A percentile compares a stretch with the other conserved stretches of the same genome.
phyloP scores from a whole-genome alignment of 2,329 filamentous ascomycete genomes.

The Dryadomyces sulphureus region DNA sequence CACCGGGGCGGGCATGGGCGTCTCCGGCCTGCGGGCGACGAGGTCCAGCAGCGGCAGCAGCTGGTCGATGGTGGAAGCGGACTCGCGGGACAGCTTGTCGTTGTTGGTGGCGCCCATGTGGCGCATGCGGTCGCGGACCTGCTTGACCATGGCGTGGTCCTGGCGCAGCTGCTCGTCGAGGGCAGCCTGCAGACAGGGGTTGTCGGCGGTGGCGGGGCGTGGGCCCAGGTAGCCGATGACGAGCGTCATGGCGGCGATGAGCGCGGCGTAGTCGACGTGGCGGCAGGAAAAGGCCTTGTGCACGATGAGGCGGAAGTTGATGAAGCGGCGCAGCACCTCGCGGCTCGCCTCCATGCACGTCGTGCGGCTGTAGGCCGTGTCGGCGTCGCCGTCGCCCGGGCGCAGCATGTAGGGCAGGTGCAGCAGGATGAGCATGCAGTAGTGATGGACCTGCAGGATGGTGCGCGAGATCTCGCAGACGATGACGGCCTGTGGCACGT shows the following conservation, averaged over 20 bases:
- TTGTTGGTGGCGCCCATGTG: constrained; percentile 22
- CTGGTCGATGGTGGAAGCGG: constrained; percentile 26
- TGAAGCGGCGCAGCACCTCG: constrained; percentile 31
- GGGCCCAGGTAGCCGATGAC: constrained; percentile 33
- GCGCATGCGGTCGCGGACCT: constrained; percentile 22
- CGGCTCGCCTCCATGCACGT: constrained; percentile 35
- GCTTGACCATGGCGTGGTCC: constrained; percentile 23
- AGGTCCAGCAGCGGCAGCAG: constrained; percentile 26
- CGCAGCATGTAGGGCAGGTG: constrained; percentile 40
- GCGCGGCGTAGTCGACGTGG: constrained; percentile 34
- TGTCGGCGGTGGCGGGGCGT: constrained; percentile 1
- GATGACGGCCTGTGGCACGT: constrained; percentile 11
- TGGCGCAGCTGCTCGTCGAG: constrained; percentile 14
- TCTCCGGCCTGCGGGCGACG: constrained; percentile 4
- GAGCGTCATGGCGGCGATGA: constrained; percentile 35
- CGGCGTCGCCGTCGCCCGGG: neutral
- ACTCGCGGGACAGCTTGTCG: constrained; percentile 26
- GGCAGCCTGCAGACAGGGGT: constrained; percentile 3
- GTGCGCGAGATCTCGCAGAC: constrained; percentile 19
- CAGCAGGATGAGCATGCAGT: constrained; percentile 33
- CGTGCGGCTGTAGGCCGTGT: constrained; percentile 26
- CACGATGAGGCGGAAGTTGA: constrained; percentile 27
- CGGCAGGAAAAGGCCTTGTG: constrained; percentile 26
- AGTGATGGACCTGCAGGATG: constrained; percentile 34
- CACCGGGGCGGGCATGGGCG: constrained; percentile 4